Base-by-base conservation (phyloP, 805 yeast genomes). In the Schizosaccharomyces lindneri region DNA sequence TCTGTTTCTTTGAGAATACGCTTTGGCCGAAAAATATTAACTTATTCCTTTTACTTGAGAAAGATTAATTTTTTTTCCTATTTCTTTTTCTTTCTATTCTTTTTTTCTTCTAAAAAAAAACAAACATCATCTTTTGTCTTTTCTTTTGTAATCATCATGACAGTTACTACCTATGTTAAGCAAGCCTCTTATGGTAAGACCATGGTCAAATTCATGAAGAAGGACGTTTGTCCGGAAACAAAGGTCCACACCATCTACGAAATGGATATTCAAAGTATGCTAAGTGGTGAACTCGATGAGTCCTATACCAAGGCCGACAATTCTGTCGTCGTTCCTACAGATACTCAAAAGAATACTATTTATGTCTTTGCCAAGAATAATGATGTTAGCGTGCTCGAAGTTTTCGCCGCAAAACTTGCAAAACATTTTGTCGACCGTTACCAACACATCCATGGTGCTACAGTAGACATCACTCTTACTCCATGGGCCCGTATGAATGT, bases 271-370 rank as follows among this genome's bases (percentile, higher is more conserved):
- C 77, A 78, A 65, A 83, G 83, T 32, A 75, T 89, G 61, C 77
- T 89, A 63, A 81, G 79, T 66, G 97, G 97, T 64, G 79, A 77
- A 62, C 82, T 89, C 68, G 95, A 85, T 65, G 73, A 74, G 39
- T 82, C 95, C 2, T 89, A 85, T 76, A 89, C 95, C 61, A 69
- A 83, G 63, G 96, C 95, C 48, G 94, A 89, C 73, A 89, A 89
- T 75, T 70, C 85, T 1, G 79, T 85, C n/a, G 82, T 89, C 68
- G 94, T 89, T 60, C 96, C 97, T 63, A 89, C 97, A 7, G 61
- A 59, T 21, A 59, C 61, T 15, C 88, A 87, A 62, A 88, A 88
- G 73, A 88, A 88, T 77, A 88, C 95, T 61, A 81, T 86, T 65
- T 77, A 85, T 70, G 78, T 89, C 43, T 83, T 85, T 66, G 96